Conservation (phyloP, 2,329 filamentous ascomycete species). For the Pseudogymnoascus sp. region DNA sequence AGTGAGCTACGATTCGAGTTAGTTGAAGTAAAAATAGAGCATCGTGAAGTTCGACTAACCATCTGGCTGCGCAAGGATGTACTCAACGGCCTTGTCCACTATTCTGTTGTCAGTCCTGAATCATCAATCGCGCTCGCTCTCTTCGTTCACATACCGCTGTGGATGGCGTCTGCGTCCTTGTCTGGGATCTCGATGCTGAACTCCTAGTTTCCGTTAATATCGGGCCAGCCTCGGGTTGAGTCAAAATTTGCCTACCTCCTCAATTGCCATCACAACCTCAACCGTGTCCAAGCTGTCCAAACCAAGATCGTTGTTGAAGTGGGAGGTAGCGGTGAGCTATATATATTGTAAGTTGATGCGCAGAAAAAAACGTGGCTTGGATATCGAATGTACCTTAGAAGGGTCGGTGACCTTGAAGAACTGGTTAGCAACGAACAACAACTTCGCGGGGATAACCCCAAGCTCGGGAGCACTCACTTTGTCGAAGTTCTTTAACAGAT, state of each 20-base stretch:
- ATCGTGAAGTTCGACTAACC: slow-evolving; percentile 39
- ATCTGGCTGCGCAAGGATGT: slow-evolving; percentile 67
- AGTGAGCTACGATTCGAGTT: slow-evolving; percentile 24
- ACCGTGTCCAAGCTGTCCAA: slow-evolving; percentile 97
- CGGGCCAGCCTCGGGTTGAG: not conserved
- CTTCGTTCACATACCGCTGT: slow-evolving; percentile 52
- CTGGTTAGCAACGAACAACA: slow-evolving; percentile 16
- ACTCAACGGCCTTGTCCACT: slow-evolving; percentile 70
- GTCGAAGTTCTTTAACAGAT: slow-evolving; percentile 91
- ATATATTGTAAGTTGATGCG: slow-evolving; percentile 20
- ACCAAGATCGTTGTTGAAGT: slow-evolving; percentile 96
- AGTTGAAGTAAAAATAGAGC: not conserved
- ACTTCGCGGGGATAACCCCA: not conserved
- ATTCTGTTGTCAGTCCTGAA: slow-evolving; percentile 15
- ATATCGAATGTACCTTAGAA: slow-evolving; percentile 42
- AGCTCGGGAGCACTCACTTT: slow-evolving; percentile 55
- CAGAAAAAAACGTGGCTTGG: not conserved
- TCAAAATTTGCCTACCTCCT: slow-evolving; percentile 49
- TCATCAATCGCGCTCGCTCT: slow-evolving; percentile 19
- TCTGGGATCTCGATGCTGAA: slow-evolving; percentile 74
- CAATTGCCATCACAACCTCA: slow-evolving; percentile 99
- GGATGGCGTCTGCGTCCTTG: slow-evolving; percentile 69
- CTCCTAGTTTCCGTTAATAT: slow-evolving; percentile 34
- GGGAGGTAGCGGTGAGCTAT: slow-evolving; percentile 72
- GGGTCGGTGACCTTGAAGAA: slow-evolving; percentile 55